These are phyloP conservation scores for Salix brachista DNA, from an alignment of 345 rosid species.

Conservation along the genomic window DNA sequence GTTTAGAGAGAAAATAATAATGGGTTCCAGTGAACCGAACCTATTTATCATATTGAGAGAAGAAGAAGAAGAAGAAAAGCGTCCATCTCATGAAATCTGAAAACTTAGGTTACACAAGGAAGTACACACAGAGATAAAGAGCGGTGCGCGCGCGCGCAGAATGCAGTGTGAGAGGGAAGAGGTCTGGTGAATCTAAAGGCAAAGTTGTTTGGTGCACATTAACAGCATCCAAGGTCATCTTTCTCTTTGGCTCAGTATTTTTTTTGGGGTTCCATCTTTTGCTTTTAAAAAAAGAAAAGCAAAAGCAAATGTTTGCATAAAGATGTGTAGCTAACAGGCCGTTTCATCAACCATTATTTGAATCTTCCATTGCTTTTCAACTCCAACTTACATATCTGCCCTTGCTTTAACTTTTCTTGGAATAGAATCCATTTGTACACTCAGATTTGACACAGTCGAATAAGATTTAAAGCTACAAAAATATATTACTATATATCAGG, in stretches of 20 bases:
- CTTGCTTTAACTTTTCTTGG: constrained; percentile 4
- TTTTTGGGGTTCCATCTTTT: constrained; percentile 33
- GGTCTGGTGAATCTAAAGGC: constrained; percentile 14
- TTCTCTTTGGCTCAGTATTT: constrained; percentile 14
- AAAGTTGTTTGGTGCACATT: constrained; percentile 20
- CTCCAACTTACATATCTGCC: constrained; percentile 20
- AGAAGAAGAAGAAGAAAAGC: neutral
- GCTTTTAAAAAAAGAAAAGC: constrained; percentile 46
- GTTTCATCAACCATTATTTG: constrained; percentile 30
- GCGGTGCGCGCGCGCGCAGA: neutral
- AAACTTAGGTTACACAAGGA: neutral
- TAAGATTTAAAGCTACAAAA: neutral
- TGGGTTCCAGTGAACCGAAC: constrained; percentile 10
- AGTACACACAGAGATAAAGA: neutral
- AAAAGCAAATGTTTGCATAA: constrained; percentile 38
- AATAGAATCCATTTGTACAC: neutral
- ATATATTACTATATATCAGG: neutral
- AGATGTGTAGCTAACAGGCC: constrained; percentile 28
- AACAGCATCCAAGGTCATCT: constrained; percentile 40
- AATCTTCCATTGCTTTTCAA: constrained; percentile 21
- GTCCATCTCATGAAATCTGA: neutral
- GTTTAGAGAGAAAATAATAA: neutral
- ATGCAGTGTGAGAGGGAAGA: neutral
- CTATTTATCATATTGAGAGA: constrained; percentile 14
- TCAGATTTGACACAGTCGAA: neutral